Evolutionary conservation across 352 stramenopile species (phyloP).

Genomic region (Globisporangium lucens): DNA sequence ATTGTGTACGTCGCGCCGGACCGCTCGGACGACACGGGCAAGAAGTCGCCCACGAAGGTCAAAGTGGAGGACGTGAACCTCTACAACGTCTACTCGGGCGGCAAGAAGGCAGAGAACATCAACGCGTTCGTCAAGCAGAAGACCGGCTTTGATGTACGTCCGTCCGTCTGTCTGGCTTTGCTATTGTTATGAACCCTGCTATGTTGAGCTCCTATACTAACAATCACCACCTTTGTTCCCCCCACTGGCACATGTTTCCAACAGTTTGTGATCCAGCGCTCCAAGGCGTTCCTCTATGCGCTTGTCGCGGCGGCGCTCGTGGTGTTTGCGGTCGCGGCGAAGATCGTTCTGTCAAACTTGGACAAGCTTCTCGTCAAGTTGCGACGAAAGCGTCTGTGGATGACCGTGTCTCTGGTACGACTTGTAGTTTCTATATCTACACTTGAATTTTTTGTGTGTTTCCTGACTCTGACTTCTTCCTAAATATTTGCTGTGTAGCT

Average conservation of each 20-base stretch:
- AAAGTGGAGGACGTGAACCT: constrained; percentile 51
- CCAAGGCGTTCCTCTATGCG: constrained; percentile 67
- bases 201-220: background rate
- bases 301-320: constrained; percentile 30
- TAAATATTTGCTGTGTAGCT: constrained; percentile 29
- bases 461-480: background rate
- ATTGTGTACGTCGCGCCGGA: constrained; percentile 74
- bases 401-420: constrained; percentile 76
- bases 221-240: background rate
- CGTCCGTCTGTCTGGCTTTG: background rate
- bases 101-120: constrained; percentile 69
- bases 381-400: constrained; percentile 81
- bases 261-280: constrained; percentile 60
- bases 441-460: background rate
- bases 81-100: constrained; percentile 78
- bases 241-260: background rate
- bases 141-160: constrained; percentile 73
- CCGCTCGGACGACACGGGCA: constrained; percentile 44
- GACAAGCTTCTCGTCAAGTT: constrained; percentile 70
- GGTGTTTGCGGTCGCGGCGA: constrained; percentile 36
- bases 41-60: constrained; percentile 47
- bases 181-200: background rate
- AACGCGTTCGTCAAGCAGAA: constrained; percentile 74
- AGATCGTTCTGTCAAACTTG: constrained; percentile 64
- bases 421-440: background rate